These are phyloP conservation scores for Ophiocordyceps camponoti-floridani DNA, from an alignment of 2,329 filamentous ascomycete genomes.

Conservation along the genomic window DNA sequence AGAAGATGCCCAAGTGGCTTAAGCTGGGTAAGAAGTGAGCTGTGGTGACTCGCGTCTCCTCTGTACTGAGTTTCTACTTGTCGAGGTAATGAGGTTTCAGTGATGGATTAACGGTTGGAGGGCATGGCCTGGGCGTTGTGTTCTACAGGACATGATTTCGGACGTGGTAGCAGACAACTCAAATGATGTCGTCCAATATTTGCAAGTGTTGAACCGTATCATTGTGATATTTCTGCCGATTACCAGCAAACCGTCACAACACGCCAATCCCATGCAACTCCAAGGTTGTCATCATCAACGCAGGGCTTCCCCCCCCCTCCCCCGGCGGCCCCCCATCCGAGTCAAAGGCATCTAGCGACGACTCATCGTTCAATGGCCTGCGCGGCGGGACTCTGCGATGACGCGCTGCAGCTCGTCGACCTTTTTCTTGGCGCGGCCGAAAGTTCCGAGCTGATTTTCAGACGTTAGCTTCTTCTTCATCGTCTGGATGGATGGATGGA, in stretches of 20 bases:
- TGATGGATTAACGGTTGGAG: too few species aligned
- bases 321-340: slow-evolving; percentile 12
- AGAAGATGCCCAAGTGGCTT: slow-evolving; percentile 51
- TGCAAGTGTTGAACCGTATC: neutral
- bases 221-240: too few species aligned
- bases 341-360: too few species aligned
- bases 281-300: slow-evolving; percentile 7
- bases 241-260: too few species aligned
- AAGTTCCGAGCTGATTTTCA: slow-evolving; percentile 67
- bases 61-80: too few species aligned
- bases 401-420: slow-evolving; percentile 97
- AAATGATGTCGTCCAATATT: neutral
- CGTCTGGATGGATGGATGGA: too few species aligned
- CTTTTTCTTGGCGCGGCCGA: slow-evolving; percentile 98
- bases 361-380: slow-evolving; percentile 30
- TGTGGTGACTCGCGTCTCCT: too few species aligned
- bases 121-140: too few species aligned
- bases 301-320: slow-evolving; percentile 11
- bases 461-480: slow-evolving; percentile 70
- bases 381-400: slow-evolving; percentile 82
- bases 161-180: neutral
- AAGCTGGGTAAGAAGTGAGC: slow-evolving; percentile 53
- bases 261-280: neutral
- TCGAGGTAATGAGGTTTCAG: too few species aligned
- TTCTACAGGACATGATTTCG: too few species aligned